Evolutionary conservation across 2,329 filamentous ascomycete species (phyloP), one percentile per base, ranked within the genome.

Genomic region (Capronia americana): DNA sequence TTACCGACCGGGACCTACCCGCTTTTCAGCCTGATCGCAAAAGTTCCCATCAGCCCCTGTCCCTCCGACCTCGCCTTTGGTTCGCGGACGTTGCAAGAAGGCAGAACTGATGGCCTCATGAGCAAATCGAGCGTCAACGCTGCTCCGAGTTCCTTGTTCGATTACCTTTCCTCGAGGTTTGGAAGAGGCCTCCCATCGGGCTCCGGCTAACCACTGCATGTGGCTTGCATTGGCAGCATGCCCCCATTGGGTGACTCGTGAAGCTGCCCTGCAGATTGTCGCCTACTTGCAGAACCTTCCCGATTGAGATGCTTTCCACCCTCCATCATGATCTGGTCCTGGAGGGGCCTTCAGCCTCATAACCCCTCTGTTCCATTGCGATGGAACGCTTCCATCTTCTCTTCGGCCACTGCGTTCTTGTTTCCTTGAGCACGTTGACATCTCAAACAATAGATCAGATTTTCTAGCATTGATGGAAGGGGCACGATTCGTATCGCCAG

Each of bases 21-120:
- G 44, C n/a, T 46, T 59, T 46, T 59, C 57, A 59, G 57, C 57
- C 57, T 59, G 57, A 59, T 34, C 26, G n/a, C 57, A 28, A 59
- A 59, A 59, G 57, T 59, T 59, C 48, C 20, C 23, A 11, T 14
- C 48, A 28, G 20, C 11, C 41, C 44, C 20, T 14, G 28, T 11
- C 14, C 23, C 38, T 44, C 12, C 6, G 23, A 34, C 41, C 24
- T 23, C 38, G 3, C 8, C 4, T 23, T 34, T 20, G 20, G n/a
- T 14, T 48, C 44, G n/a, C 20, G 4, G 12, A 23, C 30, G 28
- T 17, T 44, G 8, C 44, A 17, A 17, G 11, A 50, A 59, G 57
- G 57, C 57, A 23, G 17, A 28, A 11, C 5, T 24, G 20, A 32
- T 32, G 17, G 44, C 17, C 41, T n/a, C 12, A 50, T 7, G 23